These are phyloP conservation scores for Trifolium subterraneum DNA, from an alignment of 306 rosid genomes.

Conservation along the genomic window DNA sequence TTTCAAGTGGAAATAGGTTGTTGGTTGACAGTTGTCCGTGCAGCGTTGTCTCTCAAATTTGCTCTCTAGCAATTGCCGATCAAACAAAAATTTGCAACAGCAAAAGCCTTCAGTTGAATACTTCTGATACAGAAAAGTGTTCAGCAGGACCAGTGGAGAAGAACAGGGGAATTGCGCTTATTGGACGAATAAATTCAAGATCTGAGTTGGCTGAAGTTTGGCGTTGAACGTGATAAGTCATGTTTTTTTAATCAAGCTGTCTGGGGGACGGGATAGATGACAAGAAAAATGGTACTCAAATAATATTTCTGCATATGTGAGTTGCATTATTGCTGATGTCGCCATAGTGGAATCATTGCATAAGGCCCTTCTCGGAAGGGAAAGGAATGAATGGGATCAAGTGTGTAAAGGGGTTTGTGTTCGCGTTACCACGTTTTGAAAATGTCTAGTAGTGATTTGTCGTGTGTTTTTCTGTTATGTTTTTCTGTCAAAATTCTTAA, in stretches of 20 bases:
- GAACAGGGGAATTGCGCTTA: constrained; percentile 61
- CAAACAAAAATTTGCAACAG: constrained; percentile 50
- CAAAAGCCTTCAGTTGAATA: constrained; percentile 56
- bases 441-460: constrained; percentile 41
- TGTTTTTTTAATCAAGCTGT: constrained; percentile 20
- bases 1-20: constrained; percentile 57
- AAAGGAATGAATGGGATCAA: constrained; percentile 26
- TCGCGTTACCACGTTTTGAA: constrained; percentile 44
- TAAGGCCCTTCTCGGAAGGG: constrained; percentile 13
- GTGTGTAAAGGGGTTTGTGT: constrained; percentile 39
- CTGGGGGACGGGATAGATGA: background rate
- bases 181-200: constrained; percentile 75
- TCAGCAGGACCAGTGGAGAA: constrained; percentile 55
- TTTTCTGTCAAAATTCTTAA: constrained; percentile 43
- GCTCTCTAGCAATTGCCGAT: constrained; percentile 55
- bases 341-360: constrained; percentile 26
- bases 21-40: constrained; percentile 72
- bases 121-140: constrained; percentile 48
- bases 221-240: constrained; percentile 64
- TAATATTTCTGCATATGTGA: constrained; percentile 26
- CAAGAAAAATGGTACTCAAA: constrained; percentile 22
- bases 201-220: constrained; percentile 84
- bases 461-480: constrained; percentile 52
- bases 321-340: constrained; percentile 38
- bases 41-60: constrained; percentile 66